Base-by-base conservation (phyloP, 75 land plant genomes). In the Chamaecyparis obtusa region DNA sequence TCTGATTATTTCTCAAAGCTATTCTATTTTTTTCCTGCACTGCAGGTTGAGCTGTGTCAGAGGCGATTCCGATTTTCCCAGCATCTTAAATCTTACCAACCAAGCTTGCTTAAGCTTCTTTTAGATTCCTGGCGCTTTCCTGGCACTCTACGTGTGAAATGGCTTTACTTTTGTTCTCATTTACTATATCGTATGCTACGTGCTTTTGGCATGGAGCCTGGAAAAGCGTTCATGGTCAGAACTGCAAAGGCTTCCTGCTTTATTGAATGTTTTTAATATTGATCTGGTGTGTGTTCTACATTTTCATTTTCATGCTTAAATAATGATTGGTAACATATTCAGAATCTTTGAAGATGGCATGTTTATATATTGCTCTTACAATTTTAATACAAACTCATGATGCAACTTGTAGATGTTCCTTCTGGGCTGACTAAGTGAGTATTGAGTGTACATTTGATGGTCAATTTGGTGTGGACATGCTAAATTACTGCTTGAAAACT, bases 151-250 rank as follows among this genome's bases (percentile, higher is more conserved):
- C 83, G 17, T 9, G 9, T 8, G 83, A 80, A 80, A 27, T 14
- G 44, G 39, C 3, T 44, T 80, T 32, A 44, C 51, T 80, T 80
- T 43, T 80, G 0, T 27, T 13, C 44, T 84, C 82, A 41, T 69
- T 89, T 88, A 44, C 41, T 72, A 64, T 90, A 89, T 56, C 85
- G 87, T 84, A 83, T 64, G 5, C 83, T 90, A 49, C 88, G 91
- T 33, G 83, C 43, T 64, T 74, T 88, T 24, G 91, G 88, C 46
- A 51, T 90, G 41, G 91, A 90, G 67, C 91, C 91, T 86, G 91
- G 91, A 74, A 90, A 90, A 30, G 91, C 89, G 75, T 90, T 90
- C 71, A 89, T 87, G 91, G 91, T 90, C 41, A 86, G 55, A 80
- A 80, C 30, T 44, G 21, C 19, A 2, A 21, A 44, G 51, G 41